phyloP scores from a whole-genome alignment of 208 protist species.

The Crithidia bombi region DNA sequence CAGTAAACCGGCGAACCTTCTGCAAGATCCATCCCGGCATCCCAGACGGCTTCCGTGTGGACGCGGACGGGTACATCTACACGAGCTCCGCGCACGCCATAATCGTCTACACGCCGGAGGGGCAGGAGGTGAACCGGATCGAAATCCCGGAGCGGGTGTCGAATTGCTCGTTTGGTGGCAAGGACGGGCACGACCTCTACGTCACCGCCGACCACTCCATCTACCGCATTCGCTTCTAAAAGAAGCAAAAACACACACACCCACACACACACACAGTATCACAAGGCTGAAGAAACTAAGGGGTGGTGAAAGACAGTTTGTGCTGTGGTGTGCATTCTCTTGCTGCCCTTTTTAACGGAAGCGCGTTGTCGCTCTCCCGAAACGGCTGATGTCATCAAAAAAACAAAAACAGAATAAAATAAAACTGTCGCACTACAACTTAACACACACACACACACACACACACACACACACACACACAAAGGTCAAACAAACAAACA shows the following conservation, averaged over 20 bases:
- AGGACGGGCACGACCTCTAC: conserved; percentile 29
- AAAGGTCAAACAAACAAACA: no score
- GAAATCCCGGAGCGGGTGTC: conserved; percentile 27
- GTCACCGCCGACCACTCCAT: conserved; percentile 32
- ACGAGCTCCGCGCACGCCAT: conserved; percentile 35
- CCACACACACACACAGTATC: no score
- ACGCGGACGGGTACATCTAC: conserved; percentile 37
- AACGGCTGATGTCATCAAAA: no score
- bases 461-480: no score
- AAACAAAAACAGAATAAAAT: no score
- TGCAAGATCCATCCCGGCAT: conserved; percentile 30
- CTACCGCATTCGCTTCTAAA: conserved; percentile 33
- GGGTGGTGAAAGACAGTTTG: no score
- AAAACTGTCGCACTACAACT: no score
- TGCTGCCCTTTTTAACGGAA: no score
- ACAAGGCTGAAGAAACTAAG: no score
- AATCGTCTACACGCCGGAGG: conserved; percentile 26
- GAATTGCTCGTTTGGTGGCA: conserved; percentile 38
- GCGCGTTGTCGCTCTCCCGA: no score
- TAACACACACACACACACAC: no score
- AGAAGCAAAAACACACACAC: not conserved
- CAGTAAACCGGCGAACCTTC: conserved; percentile 31
- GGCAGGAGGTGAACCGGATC: conserved; percentile 37
- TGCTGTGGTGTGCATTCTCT: no score
- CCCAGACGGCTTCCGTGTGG: conserved; percentile 37